Conservation (phyloP, 2,329 filamentous ascomycete species). For the Seiridium cupressi region DNA sequence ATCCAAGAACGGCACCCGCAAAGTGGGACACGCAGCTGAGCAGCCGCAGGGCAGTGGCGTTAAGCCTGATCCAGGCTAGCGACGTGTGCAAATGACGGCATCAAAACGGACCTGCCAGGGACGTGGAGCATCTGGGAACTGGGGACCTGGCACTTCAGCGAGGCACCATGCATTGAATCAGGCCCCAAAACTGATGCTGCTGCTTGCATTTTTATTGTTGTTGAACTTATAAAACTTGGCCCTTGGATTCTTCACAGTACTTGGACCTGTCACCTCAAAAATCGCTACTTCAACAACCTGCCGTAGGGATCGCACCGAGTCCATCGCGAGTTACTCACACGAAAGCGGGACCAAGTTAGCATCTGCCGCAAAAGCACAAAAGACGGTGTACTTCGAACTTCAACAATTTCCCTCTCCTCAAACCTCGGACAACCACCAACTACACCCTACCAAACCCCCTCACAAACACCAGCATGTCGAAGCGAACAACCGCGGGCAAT, state of each 20-base stretch:
- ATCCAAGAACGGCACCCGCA: neutral
- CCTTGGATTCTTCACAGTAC: too few species aligned
- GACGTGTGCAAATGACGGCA: constrained; percentile 6
- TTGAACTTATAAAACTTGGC: too few species aligned
- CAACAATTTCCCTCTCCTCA: too few species aligned
- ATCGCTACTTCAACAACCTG: neutral
- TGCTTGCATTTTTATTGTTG: neutral
- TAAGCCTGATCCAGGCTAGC: neutral
- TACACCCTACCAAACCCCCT: neutral
- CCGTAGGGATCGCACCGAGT: neutral
- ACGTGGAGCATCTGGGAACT: neutral
- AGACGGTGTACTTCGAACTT: neutral
- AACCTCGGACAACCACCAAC: neutral
- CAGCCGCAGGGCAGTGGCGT: neutral
- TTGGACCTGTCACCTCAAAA: too few species aligned
- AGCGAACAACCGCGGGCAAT: constrained; percentile 52
- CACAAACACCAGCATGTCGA: constrained; percentile 52
- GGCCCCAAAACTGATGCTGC: neutral
- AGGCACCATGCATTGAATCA: neutral
- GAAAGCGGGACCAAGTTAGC: neutral
- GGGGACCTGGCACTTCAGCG: neutral
- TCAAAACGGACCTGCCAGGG: neutral
- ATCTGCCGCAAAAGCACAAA: neutral
- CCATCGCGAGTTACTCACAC: neutral
- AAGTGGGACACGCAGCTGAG: neutral